A percentile compares a stretch with the other conserved stretches of the same genome.
Evolutionary conservation across 306 rosid genomes (phyloP).

Genomic region (Carpinus viminea): DNA sequence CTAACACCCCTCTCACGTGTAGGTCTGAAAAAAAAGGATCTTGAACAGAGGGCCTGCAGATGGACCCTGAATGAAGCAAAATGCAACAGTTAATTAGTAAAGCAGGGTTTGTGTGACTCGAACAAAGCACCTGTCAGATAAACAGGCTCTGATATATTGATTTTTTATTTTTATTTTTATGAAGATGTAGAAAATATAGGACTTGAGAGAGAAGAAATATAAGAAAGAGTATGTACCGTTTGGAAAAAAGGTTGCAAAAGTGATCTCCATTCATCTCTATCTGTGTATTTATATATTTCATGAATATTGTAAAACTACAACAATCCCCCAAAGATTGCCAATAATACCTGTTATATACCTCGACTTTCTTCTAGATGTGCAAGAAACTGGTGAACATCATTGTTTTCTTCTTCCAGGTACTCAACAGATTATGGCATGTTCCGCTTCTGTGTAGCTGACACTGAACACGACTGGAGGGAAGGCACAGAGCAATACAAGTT

Average conservation of each 20-base stretch:
- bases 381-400: neutral
- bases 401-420: conserved; percentile 56
- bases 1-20: neutral
- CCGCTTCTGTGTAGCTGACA: conserved; percentile 90
- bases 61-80: neutral
- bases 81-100: neutral
- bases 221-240: neutral
- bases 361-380: conserved; percentile 1
- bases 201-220: neutral
- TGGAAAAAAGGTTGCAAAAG: neutral
- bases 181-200: neutral
- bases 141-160: neutral
- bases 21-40: neutral
- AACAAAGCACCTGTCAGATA: neutral
- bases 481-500: conserved; percentile 83
- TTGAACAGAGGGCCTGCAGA: neutral
- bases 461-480: conserved; percentile 93
- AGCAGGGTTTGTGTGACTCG: neutral
- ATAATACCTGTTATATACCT: neutral
- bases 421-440: conserved; percentile 85
- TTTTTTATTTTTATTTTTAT: neutral
- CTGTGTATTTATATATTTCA: neutral
- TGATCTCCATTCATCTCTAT: neutral
- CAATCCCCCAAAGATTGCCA: neutral
- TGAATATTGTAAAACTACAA: neutral